Conservation (phyloP, 2,329 filamentous ascomycete species). For the Curvularia sp. region DNA sequence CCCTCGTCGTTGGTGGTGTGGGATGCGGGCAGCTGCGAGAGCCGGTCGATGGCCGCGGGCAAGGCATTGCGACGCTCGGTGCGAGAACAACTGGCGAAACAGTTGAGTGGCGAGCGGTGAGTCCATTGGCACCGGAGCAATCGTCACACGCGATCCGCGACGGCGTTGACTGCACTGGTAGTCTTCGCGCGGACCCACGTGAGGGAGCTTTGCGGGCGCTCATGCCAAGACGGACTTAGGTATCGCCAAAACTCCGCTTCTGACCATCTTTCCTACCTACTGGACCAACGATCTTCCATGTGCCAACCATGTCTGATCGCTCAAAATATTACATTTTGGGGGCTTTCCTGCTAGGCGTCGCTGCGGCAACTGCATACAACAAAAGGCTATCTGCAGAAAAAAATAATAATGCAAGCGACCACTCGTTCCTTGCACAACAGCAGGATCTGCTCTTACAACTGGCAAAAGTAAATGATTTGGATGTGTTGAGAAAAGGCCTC, state of each 20-base stretch:
- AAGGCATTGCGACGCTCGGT: conserved; percentile 63
- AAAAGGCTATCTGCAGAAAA: conserved; percentile 31
- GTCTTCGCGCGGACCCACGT: conserved; percentile 32
- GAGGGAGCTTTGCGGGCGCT: conserved; percentile 33
- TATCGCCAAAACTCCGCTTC: conserved; percentile 32
- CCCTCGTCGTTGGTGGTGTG: conserved; percentile 40
- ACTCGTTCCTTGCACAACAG: conserved; percentile 31
- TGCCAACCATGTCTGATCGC: conserved; percentile 43
- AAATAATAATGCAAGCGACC: conserved; percentile 16
- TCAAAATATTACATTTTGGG: conserved; percentile 67
- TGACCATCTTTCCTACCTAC: conserved; percentile 15
- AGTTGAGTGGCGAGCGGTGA: conserved; percentile 78
- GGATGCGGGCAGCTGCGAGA: conserved; percentile 49
- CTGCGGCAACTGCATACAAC: conserved; percentile 63
- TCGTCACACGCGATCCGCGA: conserved; percentile 21
- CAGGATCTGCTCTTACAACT: conserved; percentile 30
- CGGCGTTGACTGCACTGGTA: conserved; percentile 23
- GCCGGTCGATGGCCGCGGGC: conserved; percentile 57
- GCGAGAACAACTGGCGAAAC: conserved; percentile 84
- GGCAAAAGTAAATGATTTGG: conserved; percentile 36
- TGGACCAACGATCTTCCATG: not conserved
- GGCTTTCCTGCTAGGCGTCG: conserved; percentile 79
- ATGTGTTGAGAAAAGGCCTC: conserved; percentile 36
- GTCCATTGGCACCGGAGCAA: conserved; percentile 68
- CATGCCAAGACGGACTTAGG: conserved; percentile 38